phyloP scores from a whole-genome alignment of 1,139 yeast species.

The Debaryomycetaceae sp. region DNA sequence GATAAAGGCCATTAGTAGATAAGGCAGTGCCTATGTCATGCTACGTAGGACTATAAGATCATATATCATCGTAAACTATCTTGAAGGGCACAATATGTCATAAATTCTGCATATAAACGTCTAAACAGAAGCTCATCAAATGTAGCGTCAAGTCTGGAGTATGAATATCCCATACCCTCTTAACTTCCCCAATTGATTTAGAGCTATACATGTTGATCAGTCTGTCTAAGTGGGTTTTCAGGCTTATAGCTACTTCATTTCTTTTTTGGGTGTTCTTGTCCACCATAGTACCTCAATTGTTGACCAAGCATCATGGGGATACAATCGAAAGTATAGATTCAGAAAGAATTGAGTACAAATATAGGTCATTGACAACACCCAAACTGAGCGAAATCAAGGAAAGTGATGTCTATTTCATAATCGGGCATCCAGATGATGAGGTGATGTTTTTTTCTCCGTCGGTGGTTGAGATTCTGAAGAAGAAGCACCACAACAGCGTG shows the following conservation, averaged over 20 bases:
- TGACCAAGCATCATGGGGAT: slow-evolving; percentile 25
- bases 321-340: slow-evolving; percentile 26
- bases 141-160: not conserved
- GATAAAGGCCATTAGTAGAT: too few relatives aligned
- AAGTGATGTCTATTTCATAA: slow-evolving; percentile 49
- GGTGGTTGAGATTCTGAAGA: slow-evolving; percentile 49
- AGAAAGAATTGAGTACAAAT: slow-evolving; percentile 26
- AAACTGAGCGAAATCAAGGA: slow-evolving; percentile 32
- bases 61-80: too few relatives aligned
- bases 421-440: slow-evolving; percentile 98
- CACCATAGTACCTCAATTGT: slow-evolving; percentile 38
- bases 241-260: slow-evolving; percentile 20
- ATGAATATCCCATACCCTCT: not conserved
- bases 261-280: slow-evolving; percentile 37
- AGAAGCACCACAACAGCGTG: slow-evolving; percentile 47
- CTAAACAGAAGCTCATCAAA: not conserved
- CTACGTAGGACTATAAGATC: too few relatives aligned
- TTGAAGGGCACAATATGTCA: too few relatives aligned
- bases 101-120: not conserved
- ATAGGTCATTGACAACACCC: slow-evolving; percentile 36
- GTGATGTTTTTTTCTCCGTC: slow-evolving; percentile 96
- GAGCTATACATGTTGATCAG: not conserved
- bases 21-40: too few relatives aligned
- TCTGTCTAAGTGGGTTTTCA: slow-evolving; percentile 5
- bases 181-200: not conserved